These are phyloP conservation scores for Metarhizium sp. DNA, from an alignment of 2,329 filamentous ascomycete species.

Conservation along the genomic window DNA sequence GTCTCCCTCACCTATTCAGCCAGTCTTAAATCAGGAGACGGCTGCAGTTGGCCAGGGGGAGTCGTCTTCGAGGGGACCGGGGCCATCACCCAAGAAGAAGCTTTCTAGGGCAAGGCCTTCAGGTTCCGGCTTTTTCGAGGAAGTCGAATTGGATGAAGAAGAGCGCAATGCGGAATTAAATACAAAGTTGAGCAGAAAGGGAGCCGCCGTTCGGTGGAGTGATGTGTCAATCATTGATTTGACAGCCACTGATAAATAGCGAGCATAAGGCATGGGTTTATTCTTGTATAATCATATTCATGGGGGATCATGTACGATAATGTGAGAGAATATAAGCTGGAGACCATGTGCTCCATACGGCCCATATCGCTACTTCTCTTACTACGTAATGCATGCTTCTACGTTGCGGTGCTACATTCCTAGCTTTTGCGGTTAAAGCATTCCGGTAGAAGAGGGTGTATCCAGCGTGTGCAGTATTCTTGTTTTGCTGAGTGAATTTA, in stretches of 20 bases:
- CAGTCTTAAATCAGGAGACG: background rate
- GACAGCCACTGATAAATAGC: slow-evolving; percentile 9
- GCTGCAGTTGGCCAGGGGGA: slow-evolving; percentile 3
- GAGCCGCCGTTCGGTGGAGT: slow-evolving; percentile 17
- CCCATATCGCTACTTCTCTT: background rate
- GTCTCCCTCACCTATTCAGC: background rate
- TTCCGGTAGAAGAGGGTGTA: no score
- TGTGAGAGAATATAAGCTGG: background rate
- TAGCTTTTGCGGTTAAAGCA: no score
- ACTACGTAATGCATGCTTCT: no score
- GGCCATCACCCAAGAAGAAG: slow-evolving; percentile 23
- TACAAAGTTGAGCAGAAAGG: slow-evolving; percentile 8
- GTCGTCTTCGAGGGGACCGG: background rate
- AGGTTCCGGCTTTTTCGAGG: slow-evolving; percentile 29
- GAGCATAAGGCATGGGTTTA: background rate
- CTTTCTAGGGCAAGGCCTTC: slow-evolving; percentile 28
- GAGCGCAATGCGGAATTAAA: slow-evolving; percentile 16
- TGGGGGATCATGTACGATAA: background rate
- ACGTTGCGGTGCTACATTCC: no score
- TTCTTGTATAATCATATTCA: background rate
- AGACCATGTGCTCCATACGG: background rate
- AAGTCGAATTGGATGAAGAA: slow-evolving; percentile 16
- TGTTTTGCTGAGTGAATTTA: no score
- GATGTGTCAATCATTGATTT: slow-evolving; percentile 25
- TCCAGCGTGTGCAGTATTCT: no score